Base-by-base conservation (phyloP, 208 protist species). In the Tetramitus jugosus region DNA sequence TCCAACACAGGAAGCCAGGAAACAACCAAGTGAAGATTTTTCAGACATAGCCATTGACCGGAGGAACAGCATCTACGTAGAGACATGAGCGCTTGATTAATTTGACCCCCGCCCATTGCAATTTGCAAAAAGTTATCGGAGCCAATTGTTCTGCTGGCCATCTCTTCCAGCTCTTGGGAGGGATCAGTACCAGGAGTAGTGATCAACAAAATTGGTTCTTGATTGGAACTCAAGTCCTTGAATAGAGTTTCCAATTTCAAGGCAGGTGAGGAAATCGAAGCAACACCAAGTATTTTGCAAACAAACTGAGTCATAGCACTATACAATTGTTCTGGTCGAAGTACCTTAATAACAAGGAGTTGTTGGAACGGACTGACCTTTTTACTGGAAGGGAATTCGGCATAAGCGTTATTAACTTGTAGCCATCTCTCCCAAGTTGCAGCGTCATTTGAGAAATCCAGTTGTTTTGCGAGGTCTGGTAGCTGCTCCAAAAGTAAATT, bases 21-120 rank as follows among this genome's bases (percentile, higher is more conserved):
- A 74, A 94, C 90, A 42, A 97, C 94, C 26, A 98, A 87, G 81
- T 98, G 95, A 23, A 98, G 76, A 85, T 98, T 98, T 86, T 98
- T 98, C 52, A 98, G 83, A 78, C 94, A 93, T 10, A 98, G 79
- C 94, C 93, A 98, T 52, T 94, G 85, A 39, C 95, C 94, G 62
- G 85, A 87, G 79, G 84, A 84, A 23, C 91, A 85, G 76, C 84
- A 88, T 45, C 81, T 68, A 37, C 84, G 83, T 43, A 97, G 81
- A 62, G 94, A 81, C 29, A 82, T 79, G 82, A 97, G 79, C 13
- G 93, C 94, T 67, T 91, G 89, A 23, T 92, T 88, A n/a, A 87
- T 92, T 86, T 97, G 92, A 13, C 93, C 93, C 71, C 92, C 92
- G 67, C 96, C 95, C 93, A 98, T 96, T 40, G 94, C 94, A 29